phyloP scores from a whole-genome alignment of 805 yeast species.

The Debaryomyces tyrocola region DNA sequence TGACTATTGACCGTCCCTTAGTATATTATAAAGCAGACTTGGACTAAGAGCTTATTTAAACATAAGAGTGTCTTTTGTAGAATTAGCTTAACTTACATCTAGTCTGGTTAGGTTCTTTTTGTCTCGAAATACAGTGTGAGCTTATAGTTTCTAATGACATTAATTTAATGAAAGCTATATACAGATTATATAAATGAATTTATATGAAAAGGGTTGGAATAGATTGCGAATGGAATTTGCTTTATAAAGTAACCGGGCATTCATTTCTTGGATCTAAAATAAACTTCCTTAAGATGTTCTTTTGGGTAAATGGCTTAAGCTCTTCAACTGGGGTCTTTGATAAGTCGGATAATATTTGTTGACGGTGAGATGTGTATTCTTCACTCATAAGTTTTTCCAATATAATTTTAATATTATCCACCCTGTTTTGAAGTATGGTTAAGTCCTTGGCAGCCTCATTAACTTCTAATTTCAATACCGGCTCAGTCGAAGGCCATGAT shows the following conservation, averaged over 20 bases:
- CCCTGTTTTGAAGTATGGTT: conserved; percentile 27
- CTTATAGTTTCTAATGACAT: background rate
- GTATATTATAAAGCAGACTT: too few relatives aligned
- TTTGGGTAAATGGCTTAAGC: conserved; percentile 47
- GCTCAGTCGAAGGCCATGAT: conserved; percentile 43
- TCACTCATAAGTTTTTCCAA: conserved; percentile 32
- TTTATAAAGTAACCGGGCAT: conserved; percentile 18
- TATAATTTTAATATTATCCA: conserved; percentile 26
- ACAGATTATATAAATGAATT: background rate
- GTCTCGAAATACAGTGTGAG: too few relatives aligned
- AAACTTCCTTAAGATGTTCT: conserved; percentile 72
- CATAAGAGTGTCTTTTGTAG: too few relatives aligned
- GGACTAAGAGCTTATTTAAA: too few relatives aligned
- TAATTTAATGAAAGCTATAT: background rate
- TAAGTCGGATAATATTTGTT: conserved; percentile 18
- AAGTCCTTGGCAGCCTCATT: conserved; percentile 27
- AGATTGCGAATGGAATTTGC: background rate
- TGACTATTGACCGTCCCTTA: background rate
- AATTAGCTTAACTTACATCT: too few relatives aligned
- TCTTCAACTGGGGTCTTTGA: conserved; percentile 18
- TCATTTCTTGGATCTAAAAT: conserved; percentile 37
- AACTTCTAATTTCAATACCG: conserved; percentile 34
- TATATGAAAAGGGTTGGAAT: background rate
- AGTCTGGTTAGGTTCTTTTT: too few relatives aligned
- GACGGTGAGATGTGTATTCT: conserved; percentile 21